Conservation (phyloP, 1,284 basidiomycete species). For the Sporisorium scitamineum region DNA sequence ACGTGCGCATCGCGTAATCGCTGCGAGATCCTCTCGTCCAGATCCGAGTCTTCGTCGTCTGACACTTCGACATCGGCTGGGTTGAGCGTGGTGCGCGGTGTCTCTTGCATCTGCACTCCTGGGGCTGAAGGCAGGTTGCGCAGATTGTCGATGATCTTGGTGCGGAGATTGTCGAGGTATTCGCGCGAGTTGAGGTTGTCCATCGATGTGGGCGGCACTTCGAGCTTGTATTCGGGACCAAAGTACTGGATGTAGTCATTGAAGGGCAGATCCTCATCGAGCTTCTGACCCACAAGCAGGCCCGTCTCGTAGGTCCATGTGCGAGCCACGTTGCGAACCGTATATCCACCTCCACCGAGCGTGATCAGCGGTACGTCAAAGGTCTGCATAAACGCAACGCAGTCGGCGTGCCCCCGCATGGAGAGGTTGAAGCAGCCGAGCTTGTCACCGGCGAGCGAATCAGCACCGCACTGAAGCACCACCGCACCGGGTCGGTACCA, state of each 20-base stretch:
- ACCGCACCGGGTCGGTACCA: constrained; percentile 90
- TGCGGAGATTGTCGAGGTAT: constrained; percentile 83
- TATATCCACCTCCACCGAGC: constrained; percentile 96
- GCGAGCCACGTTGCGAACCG: constrained; percentile 88
- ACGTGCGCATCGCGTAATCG: constrained; percentile 62
- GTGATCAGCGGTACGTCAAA: constrained; percentile 90
- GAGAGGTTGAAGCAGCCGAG: constrained; percentile 95
- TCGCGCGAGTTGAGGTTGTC: constrained; percentile 90
- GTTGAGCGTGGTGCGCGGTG: constrained; percentile 74
- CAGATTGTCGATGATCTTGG: constrained; percentile 81
- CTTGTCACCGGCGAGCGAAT: constrained; percentile 94
- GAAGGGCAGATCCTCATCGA: constrained; percentile 84
- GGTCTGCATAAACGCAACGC: constrained; percentile 85
- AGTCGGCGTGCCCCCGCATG: constrained; percentile 91
- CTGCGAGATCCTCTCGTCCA: constrained; percentile 68
- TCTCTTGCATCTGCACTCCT: constrained; percentile 86
- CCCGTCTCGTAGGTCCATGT: constrained; percentile 98
- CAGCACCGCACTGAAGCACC: constrained; percentile 94
- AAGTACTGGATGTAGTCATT: constrained; percentile 99
- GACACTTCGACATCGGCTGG: constrained; percentile 73
- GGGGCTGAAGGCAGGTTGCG: constrained; percentile 83
- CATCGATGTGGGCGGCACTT: constrained; percentile 91
- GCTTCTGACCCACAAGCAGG: constrained; percentile 86
- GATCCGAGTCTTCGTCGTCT: constrained; percentile 69
- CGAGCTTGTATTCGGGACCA: constrained; percentile 92